A percentile compares a stretch with the other conserved stretches of the same genome.
Evolutionary conservation across 202 grass and related monocot species (phyloP).

Genomic region (Digitaria exilis): DNA sequence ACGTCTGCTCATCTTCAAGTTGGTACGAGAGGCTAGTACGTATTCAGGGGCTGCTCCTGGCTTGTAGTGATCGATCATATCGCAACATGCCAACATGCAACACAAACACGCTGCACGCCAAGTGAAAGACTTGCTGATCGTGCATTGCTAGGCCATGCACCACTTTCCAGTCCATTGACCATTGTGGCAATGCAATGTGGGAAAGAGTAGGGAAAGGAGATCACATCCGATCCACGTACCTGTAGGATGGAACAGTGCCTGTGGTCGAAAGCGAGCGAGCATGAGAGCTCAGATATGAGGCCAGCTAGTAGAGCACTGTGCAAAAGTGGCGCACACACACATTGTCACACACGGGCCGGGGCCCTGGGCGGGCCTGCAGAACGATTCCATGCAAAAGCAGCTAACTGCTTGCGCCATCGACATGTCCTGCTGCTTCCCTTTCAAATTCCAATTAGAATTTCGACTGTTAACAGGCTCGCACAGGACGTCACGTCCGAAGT

Average conservation of each 20-base stretch:
- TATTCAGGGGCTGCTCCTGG: background rate
- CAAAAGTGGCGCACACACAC: background rate
- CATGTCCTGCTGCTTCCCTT: slow-evolving; percentile 18
- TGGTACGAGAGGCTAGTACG: background rate
- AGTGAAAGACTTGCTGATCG: background rate
- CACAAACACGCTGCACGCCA: background rate
- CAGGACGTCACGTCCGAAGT: slow-evolving; percentile 27
- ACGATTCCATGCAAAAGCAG: slow-evolving; percentile 48
- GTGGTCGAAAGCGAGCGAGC: slow-evolving; percentile 8
- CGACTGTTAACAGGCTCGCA: slow-evolving; percentile 15
- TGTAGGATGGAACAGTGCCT: background rate
- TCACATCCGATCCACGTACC: background rate
- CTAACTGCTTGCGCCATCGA: slow-evolving; percentile 26
- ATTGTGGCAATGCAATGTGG: background rate
- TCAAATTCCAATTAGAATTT: slow-evolving; percentile 36
- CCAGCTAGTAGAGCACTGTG: background rate
- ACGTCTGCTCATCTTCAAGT: background rate
- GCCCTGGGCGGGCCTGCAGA: background rate
- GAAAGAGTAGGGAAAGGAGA: background rate
- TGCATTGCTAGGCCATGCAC: background rate
- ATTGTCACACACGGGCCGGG: background rate
- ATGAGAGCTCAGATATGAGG: background rate
- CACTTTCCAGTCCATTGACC: background rate
- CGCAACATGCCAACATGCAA: background rate
- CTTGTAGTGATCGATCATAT: background rate